Conservation (phyloP, 2,329 filamentous ascomycete genomes). For the Xylaria sp. region DNA sequence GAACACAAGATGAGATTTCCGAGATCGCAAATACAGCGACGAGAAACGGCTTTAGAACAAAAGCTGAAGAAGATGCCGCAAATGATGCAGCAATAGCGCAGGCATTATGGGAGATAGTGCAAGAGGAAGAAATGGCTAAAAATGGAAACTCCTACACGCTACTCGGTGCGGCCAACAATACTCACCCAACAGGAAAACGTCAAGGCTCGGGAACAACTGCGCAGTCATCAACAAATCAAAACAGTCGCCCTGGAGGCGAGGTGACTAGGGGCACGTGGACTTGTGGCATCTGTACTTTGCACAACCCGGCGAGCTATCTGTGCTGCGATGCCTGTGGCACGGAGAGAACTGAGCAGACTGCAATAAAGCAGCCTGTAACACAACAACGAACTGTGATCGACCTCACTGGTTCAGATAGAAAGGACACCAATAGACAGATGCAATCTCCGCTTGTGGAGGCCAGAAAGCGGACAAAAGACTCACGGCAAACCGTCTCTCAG, state of each 20-base stretch:
- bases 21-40: constrained; percentile 68
- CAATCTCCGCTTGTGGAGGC: constrained; percentile 18
- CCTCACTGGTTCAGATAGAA: constrained; percentile 30
- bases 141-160: constrained; percentile 61
- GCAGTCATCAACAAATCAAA: constrained; percentile 16
- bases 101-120: constrained; percentile 83
- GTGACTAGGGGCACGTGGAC: constrained; percentile 49
- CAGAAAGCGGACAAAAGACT: constrained; percentile 19
- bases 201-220: constrained; percentile 51
- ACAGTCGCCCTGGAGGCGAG: constrained; percentile 7
- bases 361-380: constrained; percentile 33
- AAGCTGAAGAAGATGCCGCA: constrained; percentile 86
- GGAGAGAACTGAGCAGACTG: constrained; percentile 44
- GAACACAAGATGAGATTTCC: constrained; percentile 68
- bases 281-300: constrained; percentile 62
- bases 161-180: constrained; percentile 47
- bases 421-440: constrained; percentile 10
- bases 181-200: constrained; percentile 44
- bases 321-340: constrained; percentile 63
- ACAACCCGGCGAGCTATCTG: constrained; percentile 57
- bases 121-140: constrained; percentile 71
- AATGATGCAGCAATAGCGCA: constrained; percentile 87
- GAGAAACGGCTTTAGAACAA: constrained; percentile 77
- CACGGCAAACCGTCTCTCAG: neutral
- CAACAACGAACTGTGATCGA: constrained; percentile 34